These are phyloP conservation scores for Wickerhamomyces xylosicus DNA, from an alignment of 805 yeast genomes.

Conservation along the genomic window DNA sequence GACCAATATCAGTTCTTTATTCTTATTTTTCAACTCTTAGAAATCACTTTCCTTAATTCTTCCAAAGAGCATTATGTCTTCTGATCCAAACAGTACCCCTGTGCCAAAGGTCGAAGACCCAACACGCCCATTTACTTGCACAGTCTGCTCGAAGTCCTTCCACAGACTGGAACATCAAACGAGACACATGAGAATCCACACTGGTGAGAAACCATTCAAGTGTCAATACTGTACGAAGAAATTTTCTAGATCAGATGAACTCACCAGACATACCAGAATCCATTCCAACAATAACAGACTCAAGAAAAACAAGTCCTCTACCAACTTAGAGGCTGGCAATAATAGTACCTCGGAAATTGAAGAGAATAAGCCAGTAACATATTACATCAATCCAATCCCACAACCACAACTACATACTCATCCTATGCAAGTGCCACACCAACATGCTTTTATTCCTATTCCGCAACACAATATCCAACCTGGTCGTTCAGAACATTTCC, in stretches of 20 bases:
- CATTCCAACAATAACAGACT: conserved; percentile 51
- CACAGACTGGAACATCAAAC: conserved; percentile 87
- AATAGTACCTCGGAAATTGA: conserved; percentile 5
- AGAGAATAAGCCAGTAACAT: conserved; percentile 18
- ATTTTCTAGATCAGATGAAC: conserved; percentile 74
- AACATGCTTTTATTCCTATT: neutral
- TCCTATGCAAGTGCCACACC: conserved; percentile 4
- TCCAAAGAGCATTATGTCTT: neutral
- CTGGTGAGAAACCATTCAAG: conserved; percentile 87
- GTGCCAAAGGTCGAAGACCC: conserved; percentile 9
- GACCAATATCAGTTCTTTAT: neutral
- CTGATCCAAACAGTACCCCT: neutral
- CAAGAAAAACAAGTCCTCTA: conserved; percentile 24
- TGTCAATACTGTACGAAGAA: conserved; percentile 74
- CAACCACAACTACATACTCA: conserved; percentile 9
- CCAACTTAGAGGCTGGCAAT: conserved; percentile 3
- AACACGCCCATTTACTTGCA: conserved; percentile 70
- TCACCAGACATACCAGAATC: conserved; percentile 76
- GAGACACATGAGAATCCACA: conserved; percentile 83
- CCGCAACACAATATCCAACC: neutral
- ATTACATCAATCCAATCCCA: conserved; percentile 13
- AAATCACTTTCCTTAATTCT: neutral
- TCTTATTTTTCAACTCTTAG: neutral
- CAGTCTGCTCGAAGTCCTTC: conserved; percentile 77
- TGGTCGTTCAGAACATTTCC: neutral